Evolutionary conservation across 2,329 filamentous ascomycete species (phyloP), one percentile per base, ranked within the genome.

Genomic region (Fusarium marasasianum): DNA sequence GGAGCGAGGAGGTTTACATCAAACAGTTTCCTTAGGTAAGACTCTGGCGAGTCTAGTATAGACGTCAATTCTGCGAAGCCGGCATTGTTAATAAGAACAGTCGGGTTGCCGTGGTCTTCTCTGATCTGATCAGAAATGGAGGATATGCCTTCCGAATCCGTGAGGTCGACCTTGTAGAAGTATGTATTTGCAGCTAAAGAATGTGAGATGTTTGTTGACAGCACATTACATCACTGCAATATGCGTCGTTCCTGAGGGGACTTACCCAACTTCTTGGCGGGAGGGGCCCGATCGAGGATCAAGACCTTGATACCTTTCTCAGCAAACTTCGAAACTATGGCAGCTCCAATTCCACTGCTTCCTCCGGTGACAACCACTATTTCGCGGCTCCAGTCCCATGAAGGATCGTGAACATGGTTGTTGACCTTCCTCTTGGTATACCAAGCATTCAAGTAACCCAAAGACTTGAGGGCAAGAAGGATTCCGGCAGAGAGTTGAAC

Each of bases 1-100:
- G 92, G 91, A 1, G 89, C 84, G 8, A 93, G 80, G 1, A 88
- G 84, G 81, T 93, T 94, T 70, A 93, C 89, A 63, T 89, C 87
- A 78, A 93, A 70, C 10, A 61, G 17, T 10, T n/a, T 61, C n/a
- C 5, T 53, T 2, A 54, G 2, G 9, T 31, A 29, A 43, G 37
- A n/a, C n/a, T 53, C 45, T 6, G 58, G 6, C 5, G 18, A 24
- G 29, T 61, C 58, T 20, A 61, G 20, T 11, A 61, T 8, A 31
- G 58, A n/a, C 12, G 14, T 22, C 3, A 50, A 11, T 18, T 54
- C 41, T 31, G 29, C 38, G 10, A 43, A 54, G 2, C 58, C 58
- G 2, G 47, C 47, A 15, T 61, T 61, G 29, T 61, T 61, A 8
- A 54, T 37, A 1, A 61, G 47, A 31, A 61, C 47, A 0, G 58